Percentiles rank a stretch among this genome's conserved stretches.
Conservation (phyloP, 2,329 filamentous ascomycete genomes). For the Paraconiothyrium sp. region DNA sequence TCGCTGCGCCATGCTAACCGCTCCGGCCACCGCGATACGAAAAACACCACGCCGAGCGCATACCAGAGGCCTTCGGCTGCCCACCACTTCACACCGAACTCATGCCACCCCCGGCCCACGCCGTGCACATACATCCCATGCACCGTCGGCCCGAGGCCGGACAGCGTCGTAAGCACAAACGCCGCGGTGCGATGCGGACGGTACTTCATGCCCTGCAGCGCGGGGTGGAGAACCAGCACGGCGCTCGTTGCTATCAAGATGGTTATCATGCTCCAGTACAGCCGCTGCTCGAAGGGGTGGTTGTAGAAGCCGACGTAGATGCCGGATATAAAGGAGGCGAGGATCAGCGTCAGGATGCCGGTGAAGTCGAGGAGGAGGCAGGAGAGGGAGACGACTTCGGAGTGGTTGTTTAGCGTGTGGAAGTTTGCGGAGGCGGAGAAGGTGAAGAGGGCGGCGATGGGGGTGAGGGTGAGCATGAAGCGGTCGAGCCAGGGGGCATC, state of each 20-base stretch:
- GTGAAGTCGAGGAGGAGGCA: conserved; percentile 93
- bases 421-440: conserved; percentile 67
- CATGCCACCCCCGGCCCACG: conserved; percentile 19
- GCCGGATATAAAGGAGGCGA: conserved; percentile 85
- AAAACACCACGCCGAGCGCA: conserved; percentile 30
- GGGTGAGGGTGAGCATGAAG: conserved; percentile 43
- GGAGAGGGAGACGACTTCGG: conserved; percentile 75
- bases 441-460: conserved; percentile 48
- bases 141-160: conserved; percentile 30
- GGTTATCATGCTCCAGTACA: conserved; percentile 55
- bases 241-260: conserved; percentile 40
- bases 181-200: conserved; percentile 30
- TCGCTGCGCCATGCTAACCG: conserved; percentile 18
- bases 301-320: conserved; percentile 66
- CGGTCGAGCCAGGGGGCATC: conserved; percentile 38
- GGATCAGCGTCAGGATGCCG: conserved; percentile 87
- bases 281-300: conserved; percentile 39
- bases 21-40: conserved; percentile 30
- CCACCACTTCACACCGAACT: conserved; percentile 33
- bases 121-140: conserved; percentile 30
- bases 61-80: conserved; percentile 33
- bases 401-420: conserved; percentile 86
- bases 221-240: conserved; percentile 47
- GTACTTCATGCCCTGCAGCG: conserved; percentile 39
- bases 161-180: conserved; percentile 31